Percentiles rank a stretch among this genome's conserved stretches.
Conservation (phyloP, 768 basidiomycete genomes). For the Russula abietina region DNA sequence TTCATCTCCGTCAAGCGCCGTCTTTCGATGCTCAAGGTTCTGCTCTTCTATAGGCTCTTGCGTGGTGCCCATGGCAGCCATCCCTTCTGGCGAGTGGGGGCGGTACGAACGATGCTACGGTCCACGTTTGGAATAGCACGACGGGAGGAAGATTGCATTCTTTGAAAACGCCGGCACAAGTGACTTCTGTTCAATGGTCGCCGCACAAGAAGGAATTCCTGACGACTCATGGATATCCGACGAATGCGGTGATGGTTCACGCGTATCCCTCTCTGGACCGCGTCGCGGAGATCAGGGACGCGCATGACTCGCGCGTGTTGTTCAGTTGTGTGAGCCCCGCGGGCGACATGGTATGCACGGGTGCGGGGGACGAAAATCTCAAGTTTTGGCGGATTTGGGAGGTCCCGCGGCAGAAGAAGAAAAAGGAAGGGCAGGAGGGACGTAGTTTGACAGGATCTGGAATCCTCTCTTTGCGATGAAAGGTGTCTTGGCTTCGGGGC, state of each 20-base stretch:
- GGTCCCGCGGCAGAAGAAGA: conserved; percentile 48
- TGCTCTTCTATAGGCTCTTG: conserved; percentile 62
- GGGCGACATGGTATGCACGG: conserved; percentile 88
- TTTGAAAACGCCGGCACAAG: conserved; percentile 80
- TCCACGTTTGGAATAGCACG: conserved; percentile 86
- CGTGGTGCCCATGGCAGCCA: conserved; percentile 94
- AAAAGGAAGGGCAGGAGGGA: conserved; percentile 38
- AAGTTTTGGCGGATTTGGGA: conserved; percentile 96
- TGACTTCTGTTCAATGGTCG: conserved; percentile 86
- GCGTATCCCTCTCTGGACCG: conserved; percentile 80
- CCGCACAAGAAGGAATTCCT: conserved; percentile 84
- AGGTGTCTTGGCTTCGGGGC: too few relatives aligned
- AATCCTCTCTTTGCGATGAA: conserved; percentile 35
- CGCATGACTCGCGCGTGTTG: conserved; percentile 87
- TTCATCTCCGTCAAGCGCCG: background rate
- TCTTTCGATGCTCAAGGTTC: background rate
- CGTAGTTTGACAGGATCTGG: conserved; percentile 29
- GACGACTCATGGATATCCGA: conserved; percentile 92
- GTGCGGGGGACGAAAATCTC: conserved; percentile 91
- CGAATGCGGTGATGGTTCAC: conserved; percentile 75
- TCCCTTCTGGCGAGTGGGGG: conserved; percentile 25
- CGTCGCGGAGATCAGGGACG: conserved; percentile 81
- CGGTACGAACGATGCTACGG: conserved; percentile 87
- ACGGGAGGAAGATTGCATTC: conserved; percentile 90
- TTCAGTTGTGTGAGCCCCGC: conserved; percentile 81